These are phyloP conservation scores for Elongisporangium undulatum DNA, from an alignment of 352 stramenopile species.

Conservation along the genomic window DNA sequence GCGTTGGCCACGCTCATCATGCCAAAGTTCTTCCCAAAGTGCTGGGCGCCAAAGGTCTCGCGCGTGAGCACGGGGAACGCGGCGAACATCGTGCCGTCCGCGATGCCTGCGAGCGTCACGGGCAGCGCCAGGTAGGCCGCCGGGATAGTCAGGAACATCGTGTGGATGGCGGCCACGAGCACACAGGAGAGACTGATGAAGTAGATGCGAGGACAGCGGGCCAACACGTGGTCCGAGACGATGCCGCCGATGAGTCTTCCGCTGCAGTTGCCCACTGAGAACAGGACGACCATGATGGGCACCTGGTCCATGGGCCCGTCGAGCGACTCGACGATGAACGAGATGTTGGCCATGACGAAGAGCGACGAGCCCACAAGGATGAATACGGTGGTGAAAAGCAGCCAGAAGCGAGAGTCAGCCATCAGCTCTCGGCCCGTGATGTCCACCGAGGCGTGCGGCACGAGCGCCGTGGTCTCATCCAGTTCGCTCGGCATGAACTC, in stretches of 20 bases:
- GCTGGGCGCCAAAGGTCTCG: slow-evolving; percentile 58
- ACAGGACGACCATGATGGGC: slow-evolving; percentile 57
- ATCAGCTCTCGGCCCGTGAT: slow-evolving; percentile 53
- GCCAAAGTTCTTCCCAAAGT: slow-evolving; percentile 82
- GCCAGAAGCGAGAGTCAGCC: slow-evolving; percentile 49
- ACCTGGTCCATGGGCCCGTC: slow-evolving; percentile 43
- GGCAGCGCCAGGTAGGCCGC: slow-evolving; percentile 36
- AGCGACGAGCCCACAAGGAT: slow-evolving; percentile 67
- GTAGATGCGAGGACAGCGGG: slow-evolving; percentile 44
- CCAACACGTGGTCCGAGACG: slow-evolving; percentile 54
- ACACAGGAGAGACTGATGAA: slow-evolving; percentile 54
- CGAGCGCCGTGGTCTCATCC: slow-evolving; percentile 2
- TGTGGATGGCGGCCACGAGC: slow-evolving; percentile 52
- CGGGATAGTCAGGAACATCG: slow-evolving; percentile 49
- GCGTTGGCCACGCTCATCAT: slow-evolving; percentile 72
- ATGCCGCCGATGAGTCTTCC: slow-evolving; percentile 50
- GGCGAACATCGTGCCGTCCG: slow-evolving; percentile 72
- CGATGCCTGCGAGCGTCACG: slow-evolving; percentile 51
- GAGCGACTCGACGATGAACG: slow-evolving; percentile 70
- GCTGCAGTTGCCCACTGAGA: slow-evolving; percentile 65
- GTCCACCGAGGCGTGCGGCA: slow-evolving; percentile 12
- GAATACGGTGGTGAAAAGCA: slow-evolving; percentile 66
- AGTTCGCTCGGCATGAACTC: slow-evolving; percentile 33
- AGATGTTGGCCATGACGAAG: slow-evolving; percentile 80
- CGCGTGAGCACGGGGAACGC: slow-evolving; percentile 64